A percentile compares a stretch with the other conserved stretches of the same genome.
phyloP scores from a whole-genome alignment of 176 grass and related monocot species.

The Hsuehochloa calcarea region DNA sequence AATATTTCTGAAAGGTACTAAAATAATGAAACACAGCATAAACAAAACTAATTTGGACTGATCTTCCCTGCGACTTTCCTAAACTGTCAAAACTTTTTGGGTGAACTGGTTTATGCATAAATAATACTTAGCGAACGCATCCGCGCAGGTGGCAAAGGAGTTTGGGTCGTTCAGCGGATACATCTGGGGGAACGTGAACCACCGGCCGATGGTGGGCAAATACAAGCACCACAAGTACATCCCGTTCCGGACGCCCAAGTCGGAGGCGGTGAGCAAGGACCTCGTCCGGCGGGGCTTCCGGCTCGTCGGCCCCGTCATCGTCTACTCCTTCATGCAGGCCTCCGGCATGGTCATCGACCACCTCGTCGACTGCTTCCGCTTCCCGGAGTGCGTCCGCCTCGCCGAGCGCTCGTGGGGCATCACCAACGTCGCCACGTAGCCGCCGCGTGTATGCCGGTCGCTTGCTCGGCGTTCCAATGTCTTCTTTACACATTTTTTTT shows the following conservation, averaged over 20 bases:
- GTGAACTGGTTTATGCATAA: background rate
- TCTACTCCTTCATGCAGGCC: slow-evolving; percentile 97
- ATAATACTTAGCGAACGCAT: background rate
- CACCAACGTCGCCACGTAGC: slow-evolving; percentile 66
- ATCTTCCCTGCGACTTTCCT: background rate
- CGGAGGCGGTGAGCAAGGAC: slow-evolving; percentile 90
- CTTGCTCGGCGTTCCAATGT: background rate
- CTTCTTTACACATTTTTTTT: background rate
- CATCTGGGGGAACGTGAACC: slow-evolving; percentile 93
- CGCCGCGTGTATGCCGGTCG: background rate
- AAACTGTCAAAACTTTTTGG: background rate
- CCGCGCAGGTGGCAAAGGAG: slow-evolving; percentile 55
- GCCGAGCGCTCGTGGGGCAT: slow-evolving; percentile 81
- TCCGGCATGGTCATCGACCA: slow-evolving; percentile 83
- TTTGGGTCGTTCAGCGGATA: slow-evolving; percentile 94
- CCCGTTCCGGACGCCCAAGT: slow-evolving; percentile 85
- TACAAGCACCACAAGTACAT: slow-evolving; percentile 71
- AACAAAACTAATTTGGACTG: background rate
- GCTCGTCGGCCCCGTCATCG: slow-evolving; percentile 85
- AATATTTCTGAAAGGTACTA: background rate
- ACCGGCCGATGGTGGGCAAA: slow-evolving; percentile 67
- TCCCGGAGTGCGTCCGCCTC: slow-evolving; percentile 59
- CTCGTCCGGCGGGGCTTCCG: slow-evolving; percentile 78
- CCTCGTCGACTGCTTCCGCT: slow-evolving; percentile 79
- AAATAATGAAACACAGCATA: background rate